Base-by-base conservation (phyloP, 805 yeast genomes). In the Suhomyces tanzawaensis region DNA sequence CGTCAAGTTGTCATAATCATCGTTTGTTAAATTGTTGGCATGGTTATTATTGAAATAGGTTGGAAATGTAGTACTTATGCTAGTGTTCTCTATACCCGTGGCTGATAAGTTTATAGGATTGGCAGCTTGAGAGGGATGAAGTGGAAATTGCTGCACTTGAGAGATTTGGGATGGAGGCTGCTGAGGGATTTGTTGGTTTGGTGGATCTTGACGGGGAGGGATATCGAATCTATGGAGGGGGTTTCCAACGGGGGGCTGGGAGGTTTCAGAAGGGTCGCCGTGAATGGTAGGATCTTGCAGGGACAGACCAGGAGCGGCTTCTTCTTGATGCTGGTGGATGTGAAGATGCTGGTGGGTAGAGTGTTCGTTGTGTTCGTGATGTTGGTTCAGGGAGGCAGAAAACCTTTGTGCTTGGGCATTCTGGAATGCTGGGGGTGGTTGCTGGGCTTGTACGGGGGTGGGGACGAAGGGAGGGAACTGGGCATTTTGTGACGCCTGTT, bases 1-100 rank as follows among this genome's bases (percentile, higher is more conserved):
- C 19, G 60, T 48, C 11, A 69, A 44, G 36, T 50, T 62, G 21
- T 68, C 72, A 45, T 60, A 66, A 42, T 69, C 73, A 32, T 68
- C 72, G 41, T 57, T 54, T 25, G 63, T 63, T 33, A 66, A 52
- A 39, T 48, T 57, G 40, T 48, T 50, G 19, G 54, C 29, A 36
- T 47, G 55, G 26, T 39, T 42, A 14, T 46, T 49, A 40, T 52
- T 50, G 45, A 53, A 55, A 34, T 51, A 57, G 2, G 53, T 33
- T 7, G 51, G 45, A 22, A 39, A 41, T 19, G 30, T 18, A 27
- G 14, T 30, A 5, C 39, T 32, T n/a, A 36, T 36, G 12, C 23
- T 18, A 16, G 40, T 28, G 12, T 40, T 24, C 19, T 36, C 43
- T 12, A 36, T 29, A n/a, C 40, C 29, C 4, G 43, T 19, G 4